Percentiles rank a stretch among this genome's conserved stretches.
Conservation (phyloP, 257 asterid species). For the Knoxia roxburghii region DNA sequence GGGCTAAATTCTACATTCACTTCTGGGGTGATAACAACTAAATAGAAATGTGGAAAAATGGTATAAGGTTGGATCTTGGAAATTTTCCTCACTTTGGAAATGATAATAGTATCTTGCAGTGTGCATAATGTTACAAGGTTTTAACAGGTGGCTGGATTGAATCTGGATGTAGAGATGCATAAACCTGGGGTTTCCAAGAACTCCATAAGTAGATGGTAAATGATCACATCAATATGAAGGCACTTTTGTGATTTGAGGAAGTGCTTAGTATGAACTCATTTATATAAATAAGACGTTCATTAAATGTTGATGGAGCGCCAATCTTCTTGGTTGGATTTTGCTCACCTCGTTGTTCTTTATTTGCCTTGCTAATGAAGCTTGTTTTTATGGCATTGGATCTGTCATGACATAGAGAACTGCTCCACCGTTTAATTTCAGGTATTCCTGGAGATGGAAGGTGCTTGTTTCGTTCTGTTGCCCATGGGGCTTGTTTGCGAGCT, state of each 20-base stretch:
- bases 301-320: background rate
- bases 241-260: background rate
- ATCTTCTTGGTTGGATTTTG: background rate
- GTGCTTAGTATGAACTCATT: background rate
- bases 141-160: background rate
- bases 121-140: background rate
- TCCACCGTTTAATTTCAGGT: constrained; percentile 48
- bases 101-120: background rate
- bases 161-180: background rate
- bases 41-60: background rate
- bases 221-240: background rate
- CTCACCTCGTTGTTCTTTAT: background rate
- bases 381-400: constrained; percentile 1
- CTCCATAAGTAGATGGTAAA: background rate
- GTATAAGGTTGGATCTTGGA: background rate
- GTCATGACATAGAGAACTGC: constrained; percentile 18
- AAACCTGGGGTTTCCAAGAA: background rate
- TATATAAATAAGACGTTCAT: no score
- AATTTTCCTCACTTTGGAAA: background rate
- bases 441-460: constrained; percentile 99
- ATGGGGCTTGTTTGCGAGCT: constrained; percentile 80
- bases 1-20: background rate
- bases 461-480: constrained; percentile 90
- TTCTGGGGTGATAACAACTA: constrained; percentile 3
- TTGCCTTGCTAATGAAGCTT: background rate